A percentile compares a stretch with the other conserved stretches of the same genome.
phyloP scores from a whole-genome alignment of 208 protist species.

The Leishmania gerbilli region DNA sequence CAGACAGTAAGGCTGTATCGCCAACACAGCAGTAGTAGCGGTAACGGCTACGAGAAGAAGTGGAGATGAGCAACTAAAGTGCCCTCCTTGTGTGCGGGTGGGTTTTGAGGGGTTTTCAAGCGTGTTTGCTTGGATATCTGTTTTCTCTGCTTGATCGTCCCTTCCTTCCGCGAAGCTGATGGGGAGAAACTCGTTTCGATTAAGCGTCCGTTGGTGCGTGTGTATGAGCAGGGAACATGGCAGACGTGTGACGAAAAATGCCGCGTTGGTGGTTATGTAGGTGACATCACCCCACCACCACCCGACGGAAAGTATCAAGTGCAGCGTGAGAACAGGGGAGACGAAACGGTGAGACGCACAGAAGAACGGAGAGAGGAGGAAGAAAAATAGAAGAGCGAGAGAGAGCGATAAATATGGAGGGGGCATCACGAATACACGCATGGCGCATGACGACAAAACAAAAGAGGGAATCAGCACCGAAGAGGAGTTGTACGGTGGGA shows the following conservation, averaged over 20 bases:
- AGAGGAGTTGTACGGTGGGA: background rate
- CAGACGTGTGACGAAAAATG: slow-evolving; percentile 18
- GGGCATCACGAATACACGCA: background rate
- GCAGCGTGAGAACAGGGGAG: background rate
- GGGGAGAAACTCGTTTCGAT: background rate
- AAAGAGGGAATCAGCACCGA: background rate
- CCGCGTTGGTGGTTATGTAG: background rate
- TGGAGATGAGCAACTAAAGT: background rate
- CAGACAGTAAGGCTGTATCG: background rate
- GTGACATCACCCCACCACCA: background rate
- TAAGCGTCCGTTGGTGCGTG: background rate
- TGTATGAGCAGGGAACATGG: slow-evolving; percentile 5
- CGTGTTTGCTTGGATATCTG: background rate
- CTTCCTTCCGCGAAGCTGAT: background rate
- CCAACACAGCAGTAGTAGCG: background rate
- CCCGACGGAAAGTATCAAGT: background rate
- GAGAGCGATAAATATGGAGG: background rate
- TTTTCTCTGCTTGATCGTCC: background rate
- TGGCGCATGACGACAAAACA: background rate
- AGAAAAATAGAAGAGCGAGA: background rate
- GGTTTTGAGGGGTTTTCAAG: background rate
- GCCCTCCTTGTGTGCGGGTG: background rate
- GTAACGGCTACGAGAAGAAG: background rate
- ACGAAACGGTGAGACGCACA: background rate
- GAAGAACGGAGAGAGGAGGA: background rate